These are phyloP conservation scores for Ganoderma lingzhi DNA, from an alignment of 1,284 basidiomycete species.

Conservation along the genomic window DNA sequence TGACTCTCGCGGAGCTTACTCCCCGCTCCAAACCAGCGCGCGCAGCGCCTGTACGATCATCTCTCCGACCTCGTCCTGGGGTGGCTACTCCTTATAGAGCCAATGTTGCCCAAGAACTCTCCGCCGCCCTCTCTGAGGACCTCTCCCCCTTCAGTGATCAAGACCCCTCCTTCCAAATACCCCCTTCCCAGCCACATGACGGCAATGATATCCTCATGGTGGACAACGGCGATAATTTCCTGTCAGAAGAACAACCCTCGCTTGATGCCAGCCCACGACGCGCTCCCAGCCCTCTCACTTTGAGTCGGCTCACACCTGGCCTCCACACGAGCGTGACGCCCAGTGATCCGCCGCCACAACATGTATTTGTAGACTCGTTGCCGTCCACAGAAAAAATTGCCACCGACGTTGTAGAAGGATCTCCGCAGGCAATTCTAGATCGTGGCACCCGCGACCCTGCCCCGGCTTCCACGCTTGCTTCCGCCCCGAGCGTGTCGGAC, in stretches of 20 bases:
- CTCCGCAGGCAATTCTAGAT: slow-evolving; percentile 3
- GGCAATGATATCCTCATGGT: slow-evolving; percentile 29
- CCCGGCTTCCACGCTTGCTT: background rate
- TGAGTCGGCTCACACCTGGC: slow-evolving; percentile 30
- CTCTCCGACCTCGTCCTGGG: slow-evolving; percentile 33
- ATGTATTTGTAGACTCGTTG: background rate
- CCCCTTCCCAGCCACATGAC: slow-evolving; percentile 15
- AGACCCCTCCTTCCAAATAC: slow-evolving; percentile 38
- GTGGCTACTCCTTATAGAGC: slow-evolving; percentile 37
- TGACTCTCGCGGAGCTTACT: slow-evolving; percentile 41
- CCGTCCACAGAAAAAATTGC: background rate
- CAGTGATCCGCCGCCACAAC: background rate
- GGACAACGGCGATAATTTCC: slow-evolving; percentile 27
- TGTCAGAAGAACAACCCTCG: slow-evolving; percentile 22
- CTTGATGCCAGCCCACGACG: slow-evolving; percentile 15
- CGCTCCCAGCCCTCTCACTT: slow-evolving; percentile 25
- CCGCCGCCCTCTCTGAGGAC: slow-evolving; percentile 36
- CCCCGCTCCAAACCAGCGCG: slow-evolving; percentile 35
- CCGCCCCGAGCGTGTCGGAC: slow-evolving; percentile 16
- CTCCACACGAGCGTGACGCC: slow-evolving; percentile 17
- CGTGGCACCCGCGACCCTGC: background rate
- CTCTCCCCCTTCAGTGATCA: slow-evolving; percentile 35
- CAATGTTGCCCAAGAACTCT: slow-evolving; percentile 32
- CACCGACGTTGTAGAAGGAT: background rate
- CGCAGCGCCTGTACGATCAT: slow-evolving; percentile 30